Evolutionary conservation across 108 stramenopile species (phyloP), one percentile per base, ranked within the genome.

Genomic region (Cyclotella distinguenda): DNA sequence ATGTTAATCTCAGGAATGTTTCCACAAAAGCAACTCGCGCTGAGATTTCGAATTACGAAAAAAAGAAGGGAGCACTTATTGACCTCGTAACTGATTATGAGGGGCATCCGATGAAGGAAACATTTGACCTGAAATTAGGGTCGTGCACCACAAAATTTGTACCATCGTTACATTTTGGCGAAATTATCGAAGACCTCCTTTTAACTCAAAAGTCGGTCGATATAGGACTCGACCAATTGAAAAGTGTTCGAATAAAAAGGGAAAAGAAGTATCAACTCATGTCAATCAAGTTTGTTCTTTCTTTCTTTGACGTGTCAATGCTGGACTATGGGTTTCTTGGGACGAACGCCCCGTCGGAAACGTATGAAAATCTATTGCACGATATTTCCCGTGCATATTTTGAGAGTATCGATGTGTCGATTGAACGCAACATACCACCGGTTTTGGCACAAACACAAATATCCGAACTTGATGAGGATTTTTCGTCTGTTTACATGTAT

Each of bases 341-440:
- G 11, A 49, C 57, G 3, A 40, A 36, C 4, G 1, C 26, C 13
- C 2, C 35, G 25, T 15, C 27, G 36, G 15, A 23, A 12, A 46
- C 27, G 5, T 11, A 46, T 23, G 23, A 55, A 16, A 11, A 32
- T 15, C 9, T 66, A 12, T 34, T 70, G 11, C 61, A 73, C 31
- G 73, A 79, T 44, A 68, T 74, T 52, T 43, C 68, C 9, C 60
- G 73, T 6, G 27, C 68, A 48, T 63, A 44, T 43, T 64, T 79
- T 69, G 78, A 79, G 67, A 33, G 26, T 13, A 42, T 40, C 7
- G 39, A 69, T 30, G 32, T 74, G 9, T 42, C 67, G 23, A 72
- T 80, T 43, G 74, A 80, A 53, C 68, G 79, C 27, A 54, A 71
- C 30, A 34, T 57, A 13, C 79, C 79, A n/a, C 79, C 79, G 6